Conservation (phyloP, 1,284 basidiomycete genomes). For the Ganoderma leucocontextum region DNA sequence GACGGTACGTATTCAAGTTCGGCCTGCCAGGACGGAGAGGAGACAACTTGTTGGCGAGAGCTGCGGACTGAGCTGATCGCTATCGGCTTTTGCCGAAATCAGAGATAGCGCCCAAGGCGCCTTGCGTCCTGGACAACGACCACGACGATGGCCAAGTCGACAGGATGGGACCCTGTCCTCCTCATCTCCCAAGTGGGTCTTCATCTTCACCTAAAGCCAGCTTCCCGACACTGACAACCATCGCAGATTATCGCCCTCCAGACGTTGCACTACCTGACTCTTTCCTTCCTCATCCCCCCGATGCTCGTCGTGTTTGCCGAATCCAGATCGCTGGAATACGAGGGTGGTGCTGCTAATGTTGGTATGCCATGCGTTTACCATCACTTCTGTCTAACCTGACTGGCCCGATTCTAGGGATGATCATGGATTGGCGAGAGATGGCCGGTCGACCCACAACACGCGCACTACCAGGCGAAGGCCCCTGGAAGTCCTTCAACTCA, state of each 20-base stretch:
- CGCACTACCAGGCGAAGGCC: slow-evolving; percentile 65
- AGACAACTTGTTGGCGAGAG: too few species aligned
- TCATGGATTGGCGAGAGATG: slow-evolving; percentile 98
- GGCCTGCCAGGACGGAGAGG: too few species aligned
- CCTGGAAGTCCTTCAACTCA: slow-evolving; percentile 71
- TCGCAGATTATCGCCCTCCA: slow-evolving; percentile 90
- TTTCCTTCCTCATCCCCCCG: slow-evolving; percentile 86
- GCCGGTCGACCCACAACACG: slow-evolving; percentile 81
- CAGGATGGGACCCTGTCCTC: slow-evolving; percentile 79
- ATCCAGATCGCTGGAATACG: slow-evolving; percentile 77
- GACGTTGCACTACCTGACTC: slow-evolving; percentile 90
- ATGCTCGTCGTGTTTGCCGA: slow-evolving; percentile 82
- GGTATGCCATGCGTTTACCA: slow-evolving; percentile 53
- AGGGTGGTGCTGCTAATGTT: slow-evolving; percentile 86
- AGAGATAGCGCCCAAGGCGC: neutral
- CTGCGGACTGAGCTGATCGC: neutral
- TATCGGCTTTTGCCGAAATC: neutral
- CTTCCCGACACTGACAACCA: slow-evolving; percentile 11
- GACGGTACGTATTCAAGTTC: too few species aligned
- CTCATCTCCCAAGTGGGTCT: slow-evolving; percentile 73
- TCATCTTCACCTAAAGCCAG: neutral
- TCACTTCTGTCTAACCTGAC: neutral
- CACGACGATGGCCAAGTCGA: slow-evolving; percentile 34
- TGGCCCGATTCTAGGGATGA: slow-evolving; percentile 64
- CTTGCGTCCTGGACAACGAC: neutral